These are phyloP conservation scores for Pichiaceae sp. DNA, from an alignment of 1,139 yeast genomes.

Conservation along the genomic window DNA sequence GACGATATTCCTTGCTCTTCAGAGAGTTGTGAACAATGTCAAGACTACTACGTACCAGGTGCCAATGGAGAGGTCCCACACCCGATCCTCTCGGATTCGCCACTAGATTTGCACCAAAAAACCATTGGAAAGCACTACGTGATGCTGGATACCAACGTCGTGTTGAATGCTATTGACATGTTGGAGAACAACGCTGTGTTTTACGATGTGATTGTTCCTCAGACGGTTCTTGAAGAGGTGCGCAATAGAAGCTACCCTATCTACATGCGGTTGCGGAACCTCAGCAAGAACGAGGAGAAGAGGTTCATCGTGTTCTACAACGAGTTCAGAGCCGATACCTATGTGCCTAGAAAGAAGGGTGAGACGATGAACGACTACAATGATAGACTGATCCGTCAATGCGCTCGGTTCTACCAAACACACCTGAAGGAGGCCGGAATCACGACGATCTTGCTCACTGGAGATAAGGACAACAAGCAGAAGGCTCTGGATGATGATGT, in stretches of 20 bases:
- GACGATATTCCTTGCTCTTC: constrained; percentile 91
- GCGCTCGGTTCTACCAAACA: constrained; percentile 59
- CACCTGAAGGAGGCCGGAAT: constrained; percentile 50
- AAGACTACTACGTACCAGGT: constrained; percentile 44
- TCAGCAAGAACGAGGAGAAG: constrained; percentile 72
- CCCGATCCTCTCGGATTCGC: constrained; percentile 42
- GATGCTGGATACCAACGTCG: constrained; percentile 82
- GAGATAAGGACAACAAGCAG: constrained; percentile 62
- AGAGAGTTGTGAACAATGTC: constrained; percentile 57
- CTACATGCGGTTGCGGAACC: constrained; percentile 71
- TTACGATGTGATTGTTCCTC: constrained; percentile 87
- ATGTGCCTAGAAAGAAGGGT: constrained; percentile 48
- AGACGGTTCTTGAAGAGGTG: constrained; percentile 90
- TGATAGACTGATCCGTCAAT: constrained; percentile 80
- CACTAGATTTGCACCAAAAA: constrained; percentile 33
- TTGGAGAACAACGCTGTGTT: constrained; percentile 73
- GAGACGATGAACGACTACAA: constrained; percentile 87
- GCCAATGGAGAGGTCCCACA: constrained; percentile 44
- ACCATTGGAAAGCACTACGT: constrained; percentile 55
- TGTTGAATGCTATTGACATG: constrained; percentile 81
- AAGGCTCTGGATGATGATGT: constrained; percentile 51
- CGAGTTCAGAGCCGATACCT: constrained; percentile 75
- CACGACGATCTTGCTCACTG: constrained; percentile 59
- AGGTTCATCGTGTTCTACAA: constrained; percentile 89
- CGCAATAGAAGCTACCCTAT: constrained; percentile 82